Evolutionary conservation across 2,329 filamentous ascomycete genomes (phyloP), one percentile per base, ranked within the genome.

Genomic region (Cladobotryum protrusum): DNA sequence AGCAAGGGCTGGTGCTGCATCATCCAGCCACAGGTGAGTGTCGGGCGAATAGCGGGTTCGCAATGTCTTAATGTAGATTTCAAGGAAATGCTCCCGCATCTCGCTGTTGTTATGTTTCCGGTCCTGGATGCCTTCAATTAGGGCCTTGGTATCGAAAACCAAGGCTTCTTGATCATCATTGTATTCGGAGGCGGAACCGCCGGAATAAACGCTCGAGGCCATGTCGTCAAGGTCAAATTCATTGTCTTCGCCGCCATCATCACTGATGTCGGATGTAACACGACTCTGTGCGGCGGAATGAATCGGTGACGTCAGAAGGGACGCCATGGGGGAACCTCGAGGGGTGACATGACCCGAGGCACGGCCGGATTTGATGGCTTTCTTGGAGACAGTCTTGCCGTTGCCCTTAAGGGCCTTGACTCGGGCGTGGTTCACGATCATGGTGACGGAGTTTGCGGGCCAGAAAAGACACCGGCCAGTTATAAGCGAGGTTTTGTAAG

Each of bases 41-140:
- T 67, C 58, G 12, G 59, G 52, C 1, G 56, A 56, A 54, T 69
- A 70, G 3, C 58, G 61, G 41, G 53, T 61, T 39, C 85, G 87
- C 46, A 91, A 66, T 17, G 87, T 74, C 47, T 60, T 63, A 51
- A 68, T 57, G 43, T 64, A 71, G 18, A 60, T 52, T 5, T 63
- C 61, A 8, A 70, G 49, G 11, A 65, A 59, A 18, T 67, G 61
- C 59, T 89, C 85, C 47, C 89, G 81, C 18, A 82, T 81, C 54
- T 87, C 80, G 19, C 77, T 79, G 56, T 83, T 89, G 67, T 85
- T 89, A 56, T 85, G 82, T 74, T 95, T 95, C 59, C 87, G 83
- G 54, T 79, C 75, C 48, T 85, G 75, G 24, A 95, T 79, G 57
- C 87, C 82, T 43, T 85, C 76, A 54, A 95, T 82, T 51, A 84